Conservation (phyloP, 257 asterid species). For the Primulina huaijiensis region DNA sequence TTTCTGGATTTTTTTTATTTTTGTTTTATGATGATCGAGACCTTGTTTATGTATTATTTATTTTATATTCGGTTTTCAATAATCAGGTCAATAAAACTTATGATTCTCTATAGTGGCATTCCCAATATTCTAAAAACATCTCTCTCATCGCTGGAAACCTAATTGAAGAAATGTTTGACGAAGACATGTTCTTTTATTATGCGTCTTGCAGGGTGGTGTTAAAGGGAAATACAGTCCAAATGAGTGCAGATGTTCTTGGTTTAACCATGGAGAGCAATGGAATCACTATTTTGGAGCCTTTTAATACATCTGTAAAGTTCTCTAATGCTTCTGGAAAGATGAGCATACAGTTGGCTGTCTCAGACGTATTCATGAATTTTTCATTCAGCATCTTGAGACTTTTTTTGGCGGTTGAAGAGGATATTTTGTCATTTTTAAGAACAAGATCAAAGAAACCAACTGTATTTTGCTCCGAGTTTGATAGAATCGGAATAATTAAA, state of each 20-base stretch:
- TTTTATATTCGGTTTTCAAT: background rate
- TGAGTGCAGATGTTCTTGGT: constrained; percentile 73
- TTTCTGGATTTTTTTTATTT: too few species aligned
- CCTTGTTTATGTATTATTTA: background rate
- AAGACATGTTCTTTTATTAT: constrained; percentile 17
- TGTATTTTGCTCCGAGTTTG: constrained; percentile 82
- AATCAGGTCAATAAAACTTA: background rate
- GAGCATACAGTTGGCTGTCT: constrained; percentile 59
- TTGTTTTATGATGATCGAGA: background rate
- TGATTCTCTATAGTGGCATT: background rate
- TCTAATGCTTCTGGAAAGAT: constrained; percentile 74
- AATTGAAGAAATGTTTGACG: background rate
- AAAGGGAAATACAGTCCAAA: constrained; percentile 62
- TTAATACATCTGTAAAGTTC: constrained; percentile 67
- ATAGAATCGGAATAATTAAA: constrained; percentile 72
- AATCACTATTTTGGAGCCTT: constrained; percentile 88
- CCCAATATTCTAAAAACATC: constrained; percentile 1
- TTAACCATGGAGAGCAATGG: constrained; percentile 97
- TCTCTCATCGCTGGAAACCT: constrained; percentile 1
- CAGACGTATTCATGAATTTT: constrained; percentile 92
- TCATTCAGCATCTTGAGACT: constrained; percentile 85
- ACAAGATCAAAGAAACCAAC: constrained; percentile 77
- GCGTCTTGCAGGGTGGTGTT: constrained; percentile 68
- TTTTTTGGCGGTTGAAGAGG: constrained; percentile 90
- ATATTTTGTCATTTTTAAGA: constrained; percentile 83